A percentile compares a stretch with the other conserved stretches of the same genome.
Evolutionary conservation across 2,329 filamentous ascomycete genomes (phyloP).

Genomic region (Dactylellina cionopaga): DNA sequence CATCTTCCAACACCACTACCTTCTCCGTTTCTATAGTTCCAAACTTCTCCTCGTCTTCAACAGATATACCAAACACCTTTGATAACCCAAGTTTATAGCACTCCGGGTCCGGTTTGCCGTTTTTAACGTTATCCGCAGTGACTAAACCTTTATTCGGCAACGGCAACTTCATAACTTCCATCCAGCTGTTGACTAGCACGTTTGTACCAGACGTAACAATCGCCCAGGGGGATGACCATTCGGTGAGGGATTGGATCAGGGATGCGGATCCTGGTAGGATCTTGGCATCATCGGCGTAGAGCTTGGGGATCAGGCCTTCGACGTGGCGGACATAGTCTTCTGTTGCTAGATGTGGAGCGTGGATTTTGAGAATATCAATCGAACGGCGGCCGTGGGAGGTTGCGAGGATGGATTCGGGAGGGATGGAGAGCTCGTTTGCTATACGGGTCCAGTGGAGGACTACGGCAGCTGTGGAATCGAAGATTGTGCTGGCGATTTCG

Average conservation of each 20-base stretch:
- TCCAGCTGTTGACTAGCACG: conserved; percentile 77
- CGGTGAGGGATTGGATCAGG: conserved; percentile 74
- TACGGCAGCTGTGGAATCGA: conserved; percentile 81
- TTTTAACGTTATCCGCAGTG: conserved; percentile 77
- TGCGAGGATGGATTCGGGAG: conserved; percentile 83
- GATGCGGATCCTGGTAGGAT: conserved; percentile 82
- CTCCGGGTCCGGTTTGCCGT: conserved; percentile 78
- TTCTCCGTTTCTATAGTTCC: conserved; percentile 55
- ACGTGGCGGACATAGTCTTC: conserved; percentile 86
- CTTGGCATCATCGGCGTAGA: conserved; percentile 79
- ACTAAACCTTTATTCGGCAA: conserved; percentile 72
- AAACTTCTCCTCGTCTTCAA: conserved; percentile 16
- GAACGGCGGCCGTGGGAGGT: conserved; percentile 90
- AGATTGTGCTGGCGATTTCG: conserved; percentile 62
- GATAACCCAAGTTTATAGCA: conserved; percentile 36
- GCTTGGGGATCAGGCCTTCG: conserved; percentile 79
- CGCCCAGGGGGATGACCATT: conserved; percentile 76
- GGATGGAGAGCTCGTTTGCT: conserved; percentile 82
- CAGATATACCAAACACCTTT: conserved; percentile 66
- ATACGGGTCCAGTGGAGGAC: conserved; percentile 82
- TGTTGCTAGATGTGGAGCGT: conserved; percentile 85
- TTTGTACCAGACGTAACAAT: conserved; percentile 81
- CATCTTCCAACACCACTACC: conserved; percentile 86
- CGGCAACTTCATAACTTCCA: conserved; percentile 72
- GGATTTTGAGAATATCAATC: conserved; percentile 83